Evolutionary conservation across 805 yeast genomes (phyloP).

Genomic region (Zygoascus ofunaensis): DNA sequence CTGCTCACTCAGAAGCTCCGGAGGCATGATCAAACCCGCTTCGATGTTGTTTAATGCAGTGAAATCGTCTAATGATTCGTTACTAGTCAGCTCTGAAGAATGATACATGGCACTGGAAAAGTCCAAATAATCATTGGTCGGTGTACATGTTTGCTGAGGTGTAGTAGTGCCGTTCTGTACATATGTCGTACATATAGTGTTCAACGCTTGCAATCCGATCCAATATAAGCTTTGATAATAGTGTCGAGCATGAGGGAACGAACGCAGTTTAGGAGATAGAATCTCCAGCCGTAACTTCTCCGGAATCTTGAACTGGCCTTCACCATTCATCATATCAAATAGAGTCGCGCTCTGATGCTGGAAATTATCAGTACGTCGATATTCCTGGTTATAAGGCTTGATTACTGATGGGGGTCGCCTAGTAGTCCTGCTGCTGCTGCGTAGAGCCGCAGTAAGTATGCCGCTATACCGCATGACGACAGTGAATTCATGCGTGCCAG

Average conservation of each 20-base stretch:
- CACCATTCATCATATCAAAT: constrained; percentile 5
- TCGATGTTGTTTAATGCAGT: neutral
- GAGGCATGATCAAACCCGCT: neutral
- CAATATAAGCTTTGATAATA: constrained; percentile 3
- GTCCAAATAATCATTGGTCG: neutral
- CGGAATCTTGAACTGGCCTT: constrained; percentile 6
- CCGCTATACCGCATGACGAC: no score
- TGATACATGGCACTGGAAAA: neutral
- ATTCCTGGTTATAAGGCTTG: neutral
- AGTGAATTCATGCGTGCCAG: no score
- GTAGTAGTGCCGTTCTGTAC: neutral
- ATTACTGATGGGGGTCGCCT: neutral
- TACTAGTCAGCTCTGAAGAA: neutral
- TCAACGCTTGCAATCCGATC: constrained; percentile 1
- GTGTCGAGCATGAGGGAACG: neutral
- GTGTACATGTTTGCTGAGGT: neutral
- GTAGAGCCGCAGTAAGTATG: no score
- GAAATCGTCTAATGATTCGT: neutral
- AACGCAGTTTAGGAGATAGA: constrained; percentile 7
- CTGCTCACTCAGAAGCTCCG: neutral
- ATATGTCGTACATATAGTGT: constrained; percentile 4
- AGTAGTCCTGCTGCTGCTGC: no score
- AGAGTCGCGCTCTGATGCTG: constrained; percentile 5
- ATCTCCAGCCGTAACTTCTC: constrained; percentile 7
- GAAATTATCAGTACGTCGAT: neutral